phyloP scores from a whole-genome alignment of 2,329 filamentous ascomycete genomes.

The Penicillium sp. region DNA sequence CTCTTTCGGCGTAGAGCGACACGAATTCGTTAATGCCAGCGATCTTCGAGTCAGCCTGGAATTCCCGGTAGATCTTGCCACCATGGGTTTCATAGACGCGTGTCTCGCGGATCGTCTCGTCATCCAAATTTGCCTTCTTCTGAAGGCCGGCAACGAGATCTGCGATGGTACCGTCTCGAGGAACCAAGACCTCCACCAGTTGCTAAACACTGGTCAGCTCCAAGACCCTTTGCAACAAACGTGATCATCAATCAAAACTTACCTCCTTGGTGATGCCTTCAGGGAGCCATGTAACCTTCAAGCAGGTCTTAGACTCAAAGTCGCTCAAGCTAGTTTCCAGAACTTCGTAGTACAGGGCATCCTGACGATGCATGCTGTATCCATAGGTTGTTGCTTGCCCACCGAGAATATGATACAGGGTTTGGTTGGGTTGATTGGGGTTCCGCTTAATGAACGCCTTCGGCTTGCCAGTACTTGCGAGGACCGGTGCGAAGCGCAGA shows the following conservation, averaged over 20 bases:
- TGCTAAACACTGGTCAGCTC: constrained; percentile 51
- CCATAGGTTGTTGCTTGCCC: no score
- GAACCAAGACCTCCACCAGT: constrained; percentile 69
- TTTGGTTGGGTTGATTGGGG: constrained; percentile 53
- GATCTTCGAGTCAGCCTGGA: constrained; percentile 63
- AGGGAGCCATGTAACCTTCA: constrained; percentile 74
- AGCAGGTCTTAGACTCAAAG: constrained; percentile 78
- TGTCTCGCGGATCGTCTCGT: constrained; percentile 67
- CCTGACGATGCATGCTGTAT: constrained; percentile 58
- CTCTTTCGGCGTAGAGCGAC: constrained; percentile 67
- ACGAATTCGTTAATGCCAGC: constrained; percentile 77
- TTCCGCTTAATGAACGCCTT: constrained; percentile 69
- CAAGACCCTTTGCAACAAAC: no score
- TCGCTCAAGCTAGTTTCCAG: constrained; percentile 89
- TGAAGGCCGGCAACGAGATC: constrained; percentile 69
- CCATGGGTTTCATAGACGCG: no score
- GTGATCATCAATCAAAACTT: not conserved
- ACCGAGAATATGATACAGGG: no score
- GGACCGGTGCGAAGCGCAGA: constrained; percentile 82
- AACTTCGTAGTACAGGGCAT: constrained; percentile 83
- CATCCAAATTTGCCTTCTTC: constrained; percentile 69
- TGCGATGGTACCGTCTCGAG: constrained; percentile 70
- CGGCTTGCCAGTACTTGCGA: constrained; percentile 64
- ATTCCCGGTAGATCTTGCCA: constrained; percentile 73
- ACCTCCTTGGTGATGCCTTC: constrained; percentile 90